Percentiles rank a stretch among this genome's conserved stretches.
These are phyloP conservation scores for Penicilliopsis zonata DNA, from an alignment of 495 filamentous ascomycete genomes.

Conservation along the genomic window DNA sequence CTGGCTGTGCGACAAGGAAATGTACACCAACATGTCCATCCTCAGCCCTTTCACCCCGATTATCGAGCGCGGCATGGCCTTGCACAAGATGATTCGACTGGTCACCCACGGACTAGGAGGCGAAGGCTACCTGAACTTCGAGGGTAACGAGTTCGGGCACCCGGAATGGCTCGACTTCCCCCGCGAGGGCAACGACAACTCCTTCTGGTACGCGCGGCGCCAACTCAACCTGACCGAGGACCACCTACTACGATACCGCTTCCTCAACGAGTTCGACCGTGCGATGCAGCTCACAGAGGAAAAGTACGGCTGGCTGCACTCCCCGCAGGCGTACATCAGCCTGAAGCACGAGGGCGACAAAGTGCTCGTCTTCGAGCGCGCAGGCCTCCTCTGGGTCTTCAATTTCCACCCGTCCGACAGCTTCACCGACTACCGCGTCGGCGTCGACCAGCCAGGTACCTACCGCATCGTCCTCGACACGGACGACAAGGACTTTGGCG, in stretches of 20 bases:
- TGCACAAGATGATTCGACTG: conserved; percentile 96
- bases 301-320: conserved; percentile 88
- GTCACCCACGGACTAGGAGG: conserved; percentile 90
- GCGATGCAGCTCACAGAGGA: conserved; percentile 78
- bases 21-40: conserved; percentile 95
- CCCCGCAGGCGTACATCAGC: conserved; percentile 78
- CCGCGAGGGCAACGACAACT: conserved; percentile 85
- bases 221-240: conserved; percentile 93
- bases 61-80: conserved; percentile 79
- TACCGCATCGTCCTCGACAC: conserved; percentile 82
- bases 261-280: conserved; percentile 89
- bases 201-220: conserved; percentile 91
- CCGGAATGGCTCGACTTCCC: conserved; percentile 99
- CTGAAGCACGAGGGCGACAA: conserved; percentile 94
- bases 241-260: conserved; percentile 71
- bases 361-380: conserved; percentile 91
- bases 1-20: conserved; percentile 94
- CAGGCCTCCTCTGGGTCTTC: conserved; percentile 83
- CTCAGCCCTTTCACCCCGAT: conserved; percentile 73
- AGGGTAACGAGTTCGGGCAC: conserved; percentile 97
- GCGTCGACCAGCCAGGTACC: conserved; percentile 70
- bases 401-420: conserved; percentile 87
- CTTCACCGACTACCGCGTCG: conserved; percentile 87
- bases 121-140: conserved; percentile 96
- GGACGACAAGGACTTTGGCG: conserved; percentile 68